Conservation (phyloP, 2,329 filamentous ascomycete genomes). For the Pseudocercospora musae region DNA sequence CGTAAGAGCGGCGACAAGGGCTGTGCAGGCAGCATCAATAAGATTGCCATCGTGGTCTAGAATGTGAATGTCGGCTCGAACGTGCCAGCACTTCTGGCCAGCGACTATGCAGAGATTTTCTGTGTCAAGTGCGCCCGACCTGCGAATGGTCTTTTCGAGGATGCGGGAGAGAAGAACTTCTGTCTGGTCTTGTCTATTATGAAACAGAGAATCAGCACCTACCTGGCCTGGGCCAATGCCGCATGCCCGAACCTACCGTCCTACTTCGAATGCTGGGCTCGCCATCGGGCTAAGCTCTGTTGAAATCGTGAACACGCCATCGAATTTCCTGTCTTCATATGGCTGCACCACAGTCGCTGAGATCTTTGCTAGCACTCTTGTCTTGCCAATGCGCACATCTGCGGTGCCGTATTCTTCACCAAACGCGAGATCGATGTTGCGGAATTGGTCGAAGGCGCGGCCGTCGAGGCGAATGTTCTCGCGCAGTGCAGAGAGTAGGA, state of each 20-base stretch:
- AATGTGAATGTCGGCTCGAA: conserved; percentile 88
- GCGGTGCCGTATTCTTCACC: conserved; percentile 88
- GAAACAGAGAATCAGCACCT: conserved; percentile 50
- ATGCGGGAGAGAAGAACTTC: conserved; percentile 84
- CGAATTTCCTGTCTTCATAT: conserved; percentile 83
- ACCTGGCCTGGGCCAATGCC: conserved; percentile 26
- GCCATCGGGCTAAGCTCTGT: conserved; percentile 91
- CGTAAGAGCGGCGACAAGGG: conserved; percentile 79
- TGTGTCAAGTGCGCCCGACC: conserved; percentile 88
- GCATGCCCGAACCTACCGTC: conserved; percentile 52
- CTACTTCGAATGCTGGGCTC: conserved; percentile 83
- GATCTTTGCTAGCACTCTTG: conserved; percentile 80
- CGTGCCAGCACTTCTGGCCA: conserved; percentile 83
- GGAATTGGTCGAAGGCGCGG: conserved; percentile 74
- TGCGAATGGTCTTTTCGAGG: conserved; percentile 89
- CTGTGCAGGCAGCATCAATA: conserved; percentile 80
- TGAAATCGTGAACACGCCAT: conserved; percentile 89
- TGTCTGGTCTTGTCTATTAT: conserved; percentile 40
- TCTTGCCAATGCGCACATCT: conserved; percentile 85
- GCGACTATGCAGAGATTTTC: conserved; percentile 93
- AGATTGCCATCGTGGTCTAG: conserved; percentile 88
- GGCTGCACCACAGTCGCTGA: conserved; percentile 86
- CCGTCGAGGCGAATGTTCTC: conserved; percentile 82
- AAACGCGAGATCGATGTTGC: conserved; percentile 73
- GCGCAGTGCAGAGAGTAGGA: conserved; percentile 77